phyloP scores from a whole-genome alignment of 345 rosid species.

The Eucalyptus microcorys region DNA sequence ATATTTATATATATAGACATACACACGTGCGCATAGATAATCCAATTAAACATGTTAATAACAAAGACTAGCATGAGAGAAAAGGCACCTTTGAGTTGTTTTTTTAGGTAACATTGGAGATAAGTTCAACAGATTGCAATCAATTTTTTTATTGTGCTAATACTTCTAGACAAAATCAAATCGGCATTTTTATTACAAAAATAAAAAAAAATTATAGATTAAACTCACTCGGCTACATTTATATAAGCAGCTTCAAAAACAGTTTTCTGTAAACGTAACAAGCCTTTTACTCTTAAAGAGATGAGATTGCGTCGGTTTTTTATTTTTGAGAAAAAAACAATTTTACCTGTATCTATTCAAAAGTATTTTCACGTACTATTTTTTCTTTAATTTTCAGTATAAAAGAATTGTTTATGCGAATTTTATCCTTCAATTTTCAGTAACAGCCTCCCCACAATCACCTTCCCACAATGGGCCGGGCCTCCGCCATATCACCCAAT shows the following conservation, averaged over 20 bases:
- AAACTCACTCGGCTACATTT: rapidly evolving
- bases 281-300: not conserved
- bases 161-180: not conserved
- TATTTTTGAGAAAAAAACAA: not conserved
- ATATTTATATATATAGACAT: too few relatives aligned
- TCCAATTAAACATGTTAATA: not conserved
- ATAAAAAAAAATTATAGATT: not conserved
- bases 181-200: not conserved
- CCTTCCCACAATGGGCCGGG: not conserved
- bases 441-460: not conserved
- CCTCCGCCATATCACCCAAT: not conserved
- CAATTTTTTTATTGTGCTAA: not conserved
- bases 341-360: not conserved
- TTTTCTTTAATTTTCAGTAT: not conserved
- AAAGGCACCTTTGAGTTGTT: too few relatives aligned
- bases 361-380: not conserved
- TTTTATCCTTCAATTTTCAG: not conserved
- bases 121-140: not conserved
- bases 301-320: not conserved
- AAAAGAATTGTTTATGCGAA: not conserved
- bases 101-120: not conserved
- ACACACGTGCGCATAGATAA: rapidly evolving
- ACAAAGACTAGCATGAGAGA: not conserved
- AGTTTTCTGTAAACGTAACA: not conserved
- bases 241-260: not conserved